These are phyloP conservation scores for Debaryomycetaceae sp. DNA, from an alignment of 1,139 yeast species.

Conservation along the genomic window DNA sequence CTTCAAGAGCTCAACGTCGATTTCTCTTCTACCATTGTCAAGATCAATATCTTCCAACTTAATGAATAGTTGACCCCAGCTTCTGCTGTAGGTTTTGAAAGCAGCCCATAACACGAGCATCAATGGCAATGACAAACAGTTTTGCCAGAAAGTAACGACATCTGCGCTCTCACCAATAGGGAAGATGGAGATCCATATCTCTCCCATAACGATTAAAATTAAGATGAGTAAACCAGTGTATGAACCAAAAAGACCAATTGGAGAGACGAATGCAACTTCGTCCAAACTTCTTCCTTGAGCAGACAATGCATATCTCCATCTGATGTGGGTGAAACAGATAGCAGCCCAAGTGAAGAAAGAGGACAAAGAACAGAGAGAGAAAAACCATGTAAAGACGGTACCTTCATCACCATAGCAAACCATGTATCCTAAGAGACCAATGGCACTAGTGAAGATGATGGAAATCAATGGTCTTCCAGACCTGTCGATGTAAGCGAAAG, in stretches of 20 bases:
- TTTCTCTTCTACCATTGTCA: conserved; percentile 50
- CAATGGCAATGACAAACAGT: conserved; percentile 49
- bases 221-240: conserved; percentile 40
- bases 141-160: conserved; percentile 38
- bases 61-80: conserved; percentile 28
- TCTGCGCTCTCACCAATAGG: conserved; percentile 38
- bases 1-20: conserved; percentile 42
- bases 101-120: conserved; percentile 33
- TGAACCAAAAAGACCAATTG: conserved; percentile 49
- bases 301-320: conserved; percentile 37
- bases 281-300: conserved; percentile 35
- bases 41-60: conserved; percentile 43
- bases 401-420: conserved; percentile 48
- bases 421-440: conserved; percentile 64
- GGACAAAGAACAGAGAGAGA: conserved; percentile 62
- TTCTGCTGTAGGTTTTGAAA: conserved; percentile 24
- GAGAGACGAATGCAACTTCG: conserved; percentile 47
- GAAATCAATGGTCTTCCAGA: conserved; percentile 58
- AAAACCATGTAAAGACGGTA: conserved; percentile 60
- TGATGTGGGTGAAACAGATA: conserved; percentile 36
- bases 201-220: conserved; percentile 41
- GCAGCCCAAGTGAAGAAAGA: conserved; percentile 54
- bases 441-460: conserved; percentile 42
- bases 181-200: conserved; percentile 44
- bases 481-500: conserved; percentile 53